Base-by-base conservation (phyloP, 2,329 filamentous ascomycete genomes). In the Talaromyces sp. region DNA sequence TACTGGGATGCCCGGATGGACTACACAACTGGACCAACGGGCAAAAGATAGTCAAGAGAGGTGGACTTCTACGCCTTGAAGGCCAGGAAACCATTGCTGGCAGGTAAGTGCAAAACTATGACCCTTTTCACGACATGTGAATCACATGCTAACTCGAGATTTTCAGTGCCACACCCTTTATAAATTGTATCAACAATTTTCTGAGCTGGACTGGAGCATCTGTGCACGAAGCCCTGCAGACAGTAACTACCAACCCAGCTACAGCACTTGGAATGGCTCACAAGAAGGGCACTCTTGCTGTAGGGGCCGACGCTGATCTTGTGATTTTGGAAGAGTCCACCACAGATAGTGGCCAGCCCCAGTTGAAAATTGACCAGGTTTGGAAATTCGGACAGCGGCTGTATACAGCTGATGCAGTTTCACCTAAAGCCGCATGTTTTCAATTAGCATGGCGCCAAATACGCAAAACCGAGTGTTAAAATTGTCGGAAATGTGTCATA, bases 171-270 rank as follows among this genome's bases (percentile, higher is more conserved):
- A 74, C 57, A 57, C 87, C 88, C 7, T 80, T 95, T n/a, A 82
- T 92, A 46, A 88, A 93, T 67, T 94, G 91, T 67, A 85, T 92
- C 58, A 88, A 86, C 69, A 94, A 94, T 74, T 92, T 94, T 72
- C 79, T 91, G 66, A 83, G 82, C 61, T 93, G 88, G 87, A 87
- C 87, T 1, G 88, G 87, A 14, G 83, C 85, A 5, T 81, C 80
- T 38, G 81, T 92, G 38, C 84, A 88, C 0, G 82, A 87, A 68
- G 89, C 88, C 1, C 75, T 94, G 52, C 84, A 83, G 64, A 84
- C 89, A 9, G 90, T 92, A 31, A 94, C 91, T 0, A 79, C 83
- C 35, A 92, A 90, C 0, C 91, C 91, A 0, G 90, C 91, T 1
- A 82, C 81, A 54, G 91, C 94, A 88, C 76, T 94, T 19, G 88